Evolutionary conservation across 2,329 filamentous ascomycete genomes (phyloP), one percentile per base, ranked within the genome.

Genomic region (Aspergillus melleus): DNA sequence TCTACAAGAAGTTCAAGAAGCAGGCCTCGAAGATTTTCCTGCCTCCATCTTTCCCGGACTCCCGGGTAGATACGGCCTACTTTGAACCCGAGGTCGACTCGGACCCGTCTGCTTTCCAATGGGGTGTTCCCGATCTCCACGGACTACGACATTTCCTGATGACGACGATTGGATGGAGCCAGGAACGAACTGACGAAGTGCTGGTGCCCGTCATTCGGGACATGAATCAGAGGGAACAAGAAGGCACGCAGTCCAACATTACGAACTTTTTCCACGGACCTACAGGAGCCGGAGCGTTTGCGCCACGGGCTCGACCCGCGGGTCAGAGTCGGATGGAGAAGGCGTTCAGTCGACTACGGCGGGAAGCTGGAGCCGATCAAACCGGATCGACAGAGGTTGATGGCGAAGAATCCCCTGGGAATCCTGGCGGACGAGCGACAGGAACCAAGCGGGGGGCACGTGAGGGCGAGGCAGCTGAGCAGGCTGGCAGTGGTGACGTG

Each of bases 221-320:
- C 70, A 96, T 99, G 90, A 98, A 98, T 73, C 86, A 87, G 4
- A 84, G 95, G 44, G 90, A 91, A 65, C 83, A 87, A 29, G 95
- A 98, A 77, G 95, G 95, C 6, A 98, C 94, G 19, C 95, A 99
- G 80, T 88, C 88, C 60, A 99, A 99, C 68, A 96, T 99, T 65
- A 99, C 95, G n/a, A 83, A 88, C 24, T 99, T 88, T 75, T 97
- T 98, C 73, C 86, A 87, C 12, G 94, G 94, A 2, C 65, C 72
- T n/a, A 71, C 61, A 55, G 78, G 71, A 12, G 84, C 79, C 42
- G 84, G 88, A 62, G 85, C 84, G 0, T 93, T 91, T 77, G 90
- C 84, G 24, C 91, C 90, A 0, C 83, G 90, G 58, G 87, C 88
- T 63, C 85, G 81, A 58, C 76, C 79, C 26, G 83, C 78, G 12